Percentiles rank a stretch among this genome's conserved stretches.
phyloP scores from a whole-genome alignment of 1,284 basidiomycete genomes.

The Ceratobasidium sp. region DNA sequence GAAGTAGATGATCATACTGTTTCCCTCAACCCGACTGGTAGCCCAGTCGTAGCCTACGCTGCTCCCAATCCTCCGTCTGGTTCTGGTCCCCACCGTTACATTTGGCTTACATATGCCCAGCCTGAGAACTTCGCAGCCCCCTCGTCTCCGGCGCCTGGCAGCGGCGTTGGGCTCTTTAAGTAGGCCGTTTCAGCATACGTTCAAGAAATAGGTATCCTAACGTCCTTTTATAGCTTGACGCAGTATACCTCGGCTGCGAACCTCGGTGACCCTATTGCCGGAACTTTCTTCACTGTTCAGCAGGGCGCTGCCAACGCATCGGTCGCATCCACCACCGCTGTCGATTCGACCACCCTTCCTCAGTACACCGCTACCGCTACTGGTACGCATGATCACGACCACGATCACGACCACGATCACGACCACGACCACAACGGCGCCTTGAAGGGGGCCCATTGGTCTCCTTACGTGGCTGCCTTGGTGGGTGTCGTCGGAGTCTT shows the following conservation, averaged over 20 bases:
- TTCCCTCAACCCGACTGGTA: slow-evolving; percentile 35
- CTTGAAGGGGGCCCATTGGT: background rate
- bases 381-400: background rate
- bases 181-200: background rate
- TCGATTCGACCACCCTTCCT: slow-evolving; percentile 38
- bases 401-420: too few species aligned
- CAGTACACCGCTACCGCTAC: slow-evolving; percentile 12
- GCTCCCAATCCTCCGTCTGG: slow-evolving; percentile 41
- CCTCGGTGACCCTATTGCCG: slow-evolving; percentile 28
- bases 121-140: slow-evolving; percentile 41
- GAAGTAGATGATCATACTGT: slow-evolving; percentile 37
- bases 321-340: slow-evolving; percentile 32
- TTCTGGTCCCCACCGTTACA: slow-evolving; percentile 42
- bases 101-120: slow-evolving; percentile 40
- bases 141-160: slow-evolving; percentile 36
- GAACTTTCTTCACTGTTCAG: slow-evolving; percentile 39
- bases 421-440: background rate
- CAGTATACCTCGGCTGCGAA: slow-evolving; percentile 36
- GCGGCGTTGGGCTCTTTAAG: slow-evolving; percentile 42
- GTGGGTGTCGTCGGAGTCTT: background rate
- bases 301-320: slow-evolving; percentile 36
- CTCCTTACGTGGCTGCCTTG: background rate
- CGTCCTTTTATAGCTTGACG: slow-evolving; percentile 31
- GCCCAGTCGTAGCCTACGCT: slow-evolving; percentile 40
- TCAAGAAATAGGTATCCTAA: background rate